Percentiles rank a stretch among this genome's conserved stretches.
phyloP scores from a whole-genome alignment of 371 early-diverging fungal genomes.

The Rhizopus stolonifer region DNA sequence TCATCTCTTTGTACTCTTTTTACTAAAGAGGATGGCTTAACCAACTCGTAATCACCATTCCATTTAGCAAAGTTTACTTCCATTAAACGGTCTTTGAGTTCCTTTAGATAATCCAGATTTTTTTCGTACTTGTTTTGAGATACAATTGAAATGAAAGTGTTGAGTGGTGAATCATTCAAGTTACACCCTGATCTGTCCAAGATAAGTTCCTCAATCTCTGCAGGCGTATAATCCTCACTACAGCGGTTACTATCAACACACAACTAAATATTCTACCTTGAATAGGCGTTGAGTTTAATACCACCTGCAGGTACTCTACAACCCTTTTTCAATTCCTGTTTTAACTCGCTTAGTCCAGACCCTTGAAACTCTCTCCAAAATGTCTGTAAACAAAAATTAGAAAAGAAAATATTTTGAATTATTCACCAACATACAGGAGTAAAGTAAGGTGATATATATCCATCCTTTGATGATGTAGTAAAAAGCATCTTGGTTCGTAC shows the following conservation, averaged over 20 bases:
- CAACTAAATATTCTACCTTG: background rate
- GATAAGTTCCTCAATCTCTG: constrained; percentile 14
- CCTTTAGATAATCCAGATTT: constrained; percentile 25
- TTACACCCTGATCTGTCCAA: constrained; percentile 22
- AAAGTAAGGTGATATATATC: constrained; percentile 26
- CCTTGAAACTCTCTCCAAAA: constrained; percentile 27
- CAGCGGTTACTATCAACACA: no score
- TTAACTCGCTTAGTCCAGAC: background rate
- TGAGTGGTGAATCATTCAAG: constrained; percentile 23
- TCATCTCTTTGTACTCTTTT: constrained; percentile 23
- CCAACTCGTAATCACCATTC: constrained; percentile 16
- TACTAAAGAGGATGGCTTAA: constrained; percentile 8
- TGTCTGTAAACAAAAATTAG: constrained; percentile 7
- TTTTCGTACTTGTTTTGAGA: constrained; percentile 24
- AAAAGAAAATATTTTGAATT: background rate
- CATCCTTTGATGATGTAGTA: constrained; percentile 19
- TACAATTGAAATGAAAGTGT: constrained; percentile 25
- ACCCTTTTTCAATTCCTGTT: background rate
- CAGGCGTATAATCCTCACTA: background rate
- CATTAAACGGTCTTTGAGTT: constrained; percentile 33
- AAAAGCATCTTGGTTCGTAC: constrained; percentile 36
- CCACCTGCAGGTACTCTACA: constrained; percentile 31
- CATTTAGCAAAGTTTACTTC: constrained; percentile 35
- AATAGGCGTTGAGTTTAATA: constrained; percentile 9
- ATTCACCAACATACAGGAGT: constrained; percentile 2